Base-by-base conservation (phyloP, 2,329 filamentous ascomycete genomes). In the Fusarium tuaranense region DNA sequence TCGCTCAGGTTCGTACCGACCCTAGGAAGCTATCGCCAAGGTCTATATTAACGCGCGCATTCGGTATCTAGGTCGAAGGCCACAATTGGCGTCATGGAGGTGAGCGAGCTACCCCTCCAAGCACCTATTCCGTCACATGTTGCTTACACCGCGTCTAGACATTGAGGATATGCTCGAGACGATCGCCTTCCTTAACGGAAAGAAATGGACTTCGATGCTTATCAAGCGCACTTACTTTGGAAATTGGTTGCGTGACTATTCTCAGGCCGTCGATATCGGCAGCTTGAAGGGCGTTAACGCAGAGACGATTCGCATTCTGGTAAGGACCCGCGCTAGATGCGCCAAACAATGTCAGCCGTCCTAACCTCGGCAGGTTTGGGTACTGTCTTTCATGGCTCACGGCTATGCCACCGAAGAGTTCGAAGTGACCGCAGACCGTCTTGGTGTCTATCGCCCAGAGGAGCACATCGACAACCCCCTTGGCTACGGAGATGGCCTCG, bases 401-500 rank as follows among this genome's bases (percentile, higher is more conserved):
- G 94, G 94, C 39, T 96, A 95, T 83, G 94, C 93, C n/a, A 96
- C 94, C 1, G 92, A 90, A 57, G 94, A 96, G 79, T 97, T 95
- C 77, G 94, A 96, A 79, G 94, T 96, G 55, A 96, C 94, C 2
- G 89, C 93, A 46, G 94, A 96, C 71, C 90, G 94, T 39, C 87
- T 97, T 22, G 94, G 94, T 30, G 92, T 93, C 72, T 97, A 97
- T 82, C 90, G 94, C 36, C 93, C 94, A 0, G 94, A 96, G 80
- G 88, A 92, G 78, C 89, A 92, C 80, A 91, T 93, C 77, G 91
- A 93, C 80, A 97, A 96, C 81, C 94, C 94, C 10, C 92, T 94
- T 73, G 93, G 93, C 73, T 97, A 98, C 80, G 94, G 94, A 58
- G 95, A 98, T 78, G 94, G 94, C 76, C 79, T 90, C 18, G 97